Evolutionary conservation across 176 grass and related monocot genomes (phyloP), one percentile per base, ranked within the genome.

Genomic region (Aegilops bicornis): DNA sequence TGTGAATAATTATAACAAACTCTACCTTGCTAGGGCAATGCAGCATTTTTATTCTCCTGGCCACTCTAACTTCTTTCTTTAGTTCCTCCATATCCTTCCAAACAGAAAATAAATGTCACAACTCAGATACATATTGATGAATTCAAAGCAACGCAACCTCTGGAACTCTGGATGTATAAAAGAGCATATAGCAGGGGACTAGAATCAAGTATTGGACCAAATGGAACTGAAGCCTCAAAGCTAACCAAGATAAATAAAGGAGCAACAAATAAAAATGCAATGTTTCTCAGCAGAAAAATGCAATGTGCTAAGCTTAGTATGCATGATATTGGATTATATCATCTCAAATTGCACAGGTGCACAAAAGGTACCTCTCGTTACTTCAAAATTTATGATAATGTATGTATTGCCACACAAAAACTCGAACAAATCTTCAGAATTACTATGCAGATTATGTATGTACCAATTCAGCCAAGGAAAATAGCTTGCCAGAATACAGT

Each of bases 21-120:
- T 63, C 23, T 84, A 97, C 95, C 92, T 92, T 92, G 90, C 95
- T 97, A 45, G 92, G 95, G 85, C 92, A 67, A 86, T 97, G 95
- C 75, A 97, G 90, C 95, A 97, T 97, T 92, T 97, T 97, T 72
- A 97, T 97, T 90, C 95, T 97, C 47, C 92, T 75, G 22, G 95
- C 95, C 72, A 87, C 95, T 85, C 89, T 91, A 90, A 90, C 92
- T 92, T 97, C 90, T 85, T 86, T 87, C 86, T 82, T 97, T 48
- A 97, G 83, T 89, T 92, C 80, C 59, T 87, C 87, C 70, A 90
- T 82, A 64, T 97, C 92, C 95, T 97, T 90, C 58, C 37, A 90
- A 81, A 84, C 9, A 69, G 37, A 8, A 75, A 77, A 85, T 31
- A 70, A 12, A 83, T 65, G 70, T 85, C 58, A 84, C 7, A 69